Percentiles rank a stretch among this genome's conserved stretches.
Evolutionary conservation across 2,329 filamentous ascomycete genomes (phyloP).

Genomic region (Nemania sp.): DNA sequence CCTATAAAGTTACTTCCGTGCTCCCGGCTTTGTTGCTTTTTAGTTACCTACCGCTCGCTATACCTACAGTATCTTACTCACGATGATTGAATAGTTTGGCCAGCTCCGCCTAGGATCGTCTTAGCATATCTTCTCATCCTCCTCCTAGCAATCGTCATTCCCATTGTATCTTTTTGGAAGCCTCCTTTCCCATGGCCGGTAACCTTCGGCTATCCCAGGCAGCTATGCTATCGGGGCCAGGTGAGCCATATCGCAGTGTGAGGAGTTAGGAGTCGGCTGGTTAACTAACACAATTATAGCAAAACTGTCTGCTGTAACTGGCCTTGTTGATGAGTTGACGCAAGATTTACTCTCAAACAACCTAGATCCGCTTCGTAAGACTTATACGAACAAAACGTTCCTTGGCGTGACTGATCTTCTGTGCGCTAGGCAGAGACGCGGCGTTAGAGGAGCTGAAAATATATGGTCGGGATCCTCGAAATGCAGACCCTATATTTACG

Average conservation of each 20-base stretch:
- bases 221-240: constrained; percentile 45
- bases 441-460: constrained; percentile 74
- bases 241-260: constrained; percentile 41
- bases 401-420: constrained; percentile 20
- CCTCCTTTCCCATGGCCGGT: constrained; percentile 28
- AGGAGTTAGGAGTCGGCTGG: neutral
- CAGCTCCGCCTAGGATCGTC: constrained; percentile 12
- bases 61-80: constrained; percentile 21
- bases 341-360: constrained; percentile 64
- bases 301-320: constrained; percentile 70
- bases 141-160: constrained; percentile 16
- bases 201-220: constrained; percentile 24
- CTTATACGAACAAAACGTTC: neutral
- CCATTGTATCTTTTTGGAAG: constrained; percentile 1
- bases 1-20: too few species aligned
- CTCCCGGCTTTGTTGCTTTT: too few species aligned
- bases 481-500: constrained; percentile 85
- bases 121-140: constrained; percentile 30
- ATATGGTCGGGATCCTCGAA: constrained; percentile 70
- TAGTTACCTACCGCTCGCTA: neutral
- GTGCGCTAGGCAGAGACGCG: constrained; percentile 57
- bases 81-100: constrained; percentile 27
- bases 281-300: constrained; percentile 46
- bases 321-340: constrained; percentile 64
- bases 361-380: constrained; percentile 64